A percentile compares a stretch with the other conserved stretches of the same genome.
These are phyloP conservation scores for Gonium pectorale DNA, from an alignment of 139 green algal species.

Conservation along the genomic window DNA sequence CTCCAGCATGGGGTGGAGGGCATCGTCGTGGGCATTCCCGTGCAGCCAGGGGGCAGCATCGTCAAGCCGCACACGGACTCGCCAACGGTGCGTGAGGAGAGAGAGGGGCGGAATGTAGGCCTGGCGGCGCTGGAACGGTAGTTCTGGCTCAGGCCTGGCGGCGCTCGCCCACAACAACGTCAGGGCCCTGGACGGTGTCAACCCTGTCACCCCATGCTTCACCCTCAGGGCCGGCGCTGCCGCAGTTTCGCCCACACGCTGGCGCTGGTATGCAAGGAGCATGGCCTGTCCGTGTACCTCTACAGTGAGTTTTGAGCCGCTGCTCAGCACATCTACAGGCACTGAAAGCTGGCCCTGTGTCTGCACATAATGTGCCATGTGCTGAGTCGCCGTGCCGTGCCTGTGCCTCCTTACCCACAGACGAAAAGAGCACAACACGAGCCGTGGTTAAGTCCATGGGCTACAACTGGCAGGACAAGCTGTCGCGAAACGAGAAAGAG, in stretches of 20 bases:
- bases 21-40: constrained; percentile 32
- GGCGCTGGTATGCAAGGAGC: constrained; percentile 17
- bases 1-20: background rate
- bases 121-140: no score
- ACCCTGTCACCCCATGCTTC: no score
- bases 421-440: constrained; percentile 8
- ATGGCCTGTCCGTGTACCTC: constrained; percentile 10
- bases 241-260: constrained; percentile 32
- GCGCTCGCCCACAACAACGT: no score
- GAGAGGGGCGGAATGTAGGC: no score
- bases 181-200: no score
- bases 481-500: background rate
- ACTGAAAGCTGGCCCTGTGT: no score
- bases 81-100: background rate
- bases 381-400: no score
- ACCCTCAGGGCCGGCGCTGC: background rate
- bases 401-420: background rate
- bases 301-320: constrained; percentile 15
- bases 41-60: constrained; percentile 31
- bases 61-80: constrained; percentile 42
- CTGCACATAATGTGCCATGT: no score
- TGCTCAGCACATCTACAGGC: no score
- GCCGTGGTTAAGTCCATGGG: constrained; percentile 26
- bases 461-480: constrained; percentile 32
- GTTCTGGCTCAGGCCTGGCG: no score